Base-by-base conservation (phyloP, 768 basidiomycete species). In the Auriscalpium orientale region DNA sequence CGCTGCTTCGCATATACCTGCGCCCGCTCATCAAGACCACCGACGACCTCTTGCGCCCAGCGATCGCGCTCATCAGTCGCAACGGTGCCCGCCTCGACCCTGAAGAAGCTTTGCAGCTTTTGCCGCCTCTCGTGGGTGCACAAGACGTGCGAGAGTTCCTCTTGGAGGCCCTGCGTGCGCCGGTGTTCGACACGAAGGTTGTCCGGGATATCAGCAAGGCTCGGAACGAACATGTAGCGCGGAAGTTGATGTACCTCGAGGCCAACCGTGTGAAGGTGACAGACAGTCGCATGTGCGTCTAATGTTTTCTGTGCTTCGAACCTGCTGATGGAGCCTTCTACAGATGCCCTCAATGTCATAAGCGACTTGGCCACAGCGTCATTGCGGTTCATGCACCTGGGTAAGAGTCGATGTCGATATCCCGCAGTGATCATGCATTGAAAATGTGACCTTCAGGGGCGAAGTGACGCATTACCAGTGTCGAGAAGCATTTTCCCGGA, bases 391-490 rank as follows among this genome's bases (percentile, higher is more conserved):
- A 62, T 16, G 52, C 56, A n/a, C 61, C 59, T 8, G 35, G 61
- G 61, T 48, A 11, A 28, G 22, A 45, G 13, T 46, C 51, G 9
- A 49, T 37, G 51, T 34, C 13, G 10, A 28, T 18, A 44, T n/a
- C 12, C 0, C 8, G 43, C 46, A 9, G 38, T 52, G 37, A 49
- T 33, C 11, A 11, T 36, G 43, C 47, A 10, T 37, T 52, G 37
- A 49, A 18, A 10, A 16, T 36, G 15, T 46, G 20, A 12, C 13
- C 10, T 49, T 36, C 63, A 97, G 94, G 49, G 95, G 95, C 9
- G 92, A 95, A 71, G 95, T 97, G 2, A 98, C 94, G 0, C 95
- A 98, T 71, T 94, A 95, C 68, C 90, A 95, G 59, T 98, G 95
- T 67, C 86, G 93, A 28, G 95, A 97, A 66, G 77, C 79, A 0